phyloP scores from a whole-genome alignment of 2,329 filamentous ascomycete genomes.

The Cladosporium sp. region DNA sequence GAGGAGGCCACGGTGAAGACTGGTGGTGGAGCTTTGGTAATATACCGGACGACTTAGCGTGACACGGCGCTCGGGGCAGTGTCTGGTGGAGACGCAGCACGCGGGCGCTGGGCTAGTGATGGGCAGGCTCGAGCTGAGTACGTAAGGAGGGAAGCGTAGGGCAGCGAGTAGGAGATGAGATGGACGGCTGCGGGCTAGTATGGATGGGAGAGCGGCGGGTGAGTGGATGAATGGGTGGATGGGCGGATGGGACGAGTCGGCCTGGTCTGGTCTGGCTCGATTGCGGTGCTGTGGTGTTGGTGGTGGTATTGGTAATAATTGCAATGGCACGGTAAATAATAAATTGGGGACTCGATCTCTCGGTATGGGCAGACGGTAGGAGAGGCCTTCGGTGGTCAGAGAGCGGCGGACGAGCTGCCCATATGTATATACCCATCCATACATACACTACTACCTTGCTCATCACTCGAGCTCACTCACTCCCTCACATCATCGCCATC shows the following conservation, averaged over 20 bases:
- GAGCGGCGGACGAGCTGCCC: background rate
- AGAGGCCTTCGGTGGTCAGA: background rate
- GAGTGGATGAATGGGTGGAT: background rate
- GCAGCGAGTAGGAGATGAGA: background rate
- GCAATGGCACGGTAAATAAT: background rate
- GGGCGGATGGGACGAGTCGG: too few relatives aligned
- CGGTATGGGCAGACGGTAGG: background rate
- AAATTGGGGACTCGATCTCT: background rate
- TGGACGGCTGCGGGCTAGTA: background rate
- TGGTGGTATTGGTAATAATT: background rate
- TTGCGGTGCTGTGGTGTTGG: background rate
- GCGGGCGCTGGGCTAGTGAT: background rate
- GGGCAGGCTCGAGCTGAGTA: conserved; percentile 1
- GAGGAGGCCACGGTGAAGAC: conserved; percentile 24
- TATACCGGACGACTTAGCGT: conserved; percentile 17
- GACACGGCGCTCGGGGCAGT: conserved; percentile 17
- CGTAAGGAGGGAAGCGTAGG: conserved; percentile 6
- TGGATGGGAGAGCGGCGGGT: background rate
- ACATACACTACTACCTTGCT: too few relatives aligned
- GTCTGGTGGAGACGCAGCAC: conserved; percentile 17
- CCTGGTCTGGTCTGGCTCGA: background rate
- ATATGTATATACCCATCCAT: background rate
- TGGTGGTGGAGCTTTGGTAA: conserved; percentile 19
- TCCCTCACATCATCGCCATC: background rate
- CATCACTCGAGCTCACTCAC: too few relatives aligned